phyloP scores from a whole-genome alignment of 2,329 filamentous ascomycete genomes.

The Beauveria pseudobassiana region DNA sequence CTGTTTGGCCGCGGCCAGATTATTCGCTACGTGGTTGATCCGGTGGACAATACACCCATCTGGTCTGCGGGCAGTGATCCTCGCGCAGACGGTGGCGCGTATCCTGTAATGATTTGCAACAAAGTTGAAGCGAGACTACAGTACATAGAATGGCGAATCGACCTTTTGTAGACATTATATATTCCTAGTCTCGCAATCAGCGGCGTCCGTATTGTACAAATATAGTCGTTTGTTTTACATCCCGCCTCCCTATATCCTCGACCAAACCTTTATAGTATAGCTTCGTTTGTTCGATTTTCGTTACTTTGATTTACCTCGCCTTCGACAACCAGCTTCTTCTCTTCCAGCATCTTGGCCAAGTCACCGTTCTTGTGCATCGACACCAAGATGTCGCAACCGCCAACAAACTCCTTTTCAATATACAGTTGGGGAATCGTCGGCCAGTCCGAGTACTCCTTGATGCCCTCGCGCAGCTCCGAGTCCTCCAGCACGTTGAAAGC shows the following conservation, averaged over 20 bases:
- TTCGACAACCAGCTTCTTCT: constrained; percentile 74
- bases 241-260: neutral
- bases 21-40: constrained; percentile 68
- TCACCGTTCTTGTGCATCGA: constrained; percentile 97
- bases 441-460: constrained; percentile 99
- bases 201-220: constrained; percentile 7
- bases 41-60: constrained; percentile 57
- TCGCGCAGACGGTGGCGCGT: constrained; percentile 71
- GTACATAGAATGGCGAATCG: neutral
- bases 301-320: constrained; percentile 32
- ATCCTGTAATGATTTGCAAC: constrained; percentile 23
- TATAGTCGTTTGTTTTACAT: constrained; percentile 3
- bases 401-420: constrained; percentile 89
- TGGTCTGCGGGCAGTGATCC: constrained; percentile 88
- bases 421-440: constrained; percentile 97
- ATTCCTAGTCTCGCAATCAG: neutral
- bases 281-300: neutral
- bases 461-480: constrained; percentile 75
- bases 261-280: neutral
- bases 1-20: constrained; percentile 85
- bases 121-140: neutral
- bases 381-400: constrained; percentile 95
- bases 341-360: constrained; percentile 81
- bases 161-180: neutral
- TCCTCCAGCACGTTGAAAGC: constrained; percentile 97